Base-by-base conservation (phyloP, 129 eudicot species). In the Escallonia herrerae region DNA sequence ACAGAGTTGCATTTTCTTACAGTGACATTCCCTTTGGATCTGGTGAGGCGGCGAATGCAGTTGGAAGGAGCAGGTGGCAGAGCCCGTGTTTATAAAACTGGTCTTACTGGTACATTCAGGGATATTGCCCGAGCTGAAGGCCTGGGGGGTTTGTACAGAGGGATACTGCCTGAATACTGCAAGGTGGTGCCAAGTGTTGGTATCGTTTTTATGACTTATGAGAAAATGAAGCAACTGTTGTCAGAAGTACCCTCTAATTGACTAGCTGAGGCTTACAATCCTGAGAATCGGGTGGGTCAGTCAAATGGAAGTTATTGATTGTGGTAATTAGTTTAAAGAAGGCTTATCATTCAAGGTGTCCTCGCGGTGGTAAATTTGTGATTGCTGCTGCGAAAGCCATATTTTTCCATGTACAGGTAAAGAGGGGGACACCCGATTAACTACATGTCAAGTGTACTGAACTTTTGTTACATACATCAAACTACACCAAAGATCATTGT, bases 101-200 rank as follows among this genome's bases (percentile, higher is more conserved):
- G 96, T 49, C 63, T 91, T 44, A 74, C 83, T 15, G 90, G 96
- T 60, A 81, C 90, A 5, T 77, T 87, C 58, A 66, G 79, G 37
- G 84, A 91, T 40, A 91, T 91, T 43, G 64, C 81, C 51, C 76
- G 67, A 45, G 79, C 72, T n/a, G 97, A 87, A 85, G 97, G 97
- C 49, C 59, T 87, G 5, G 86, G 86, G 6, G 96, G 97, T 43
- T 72, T 91, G 63, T 91, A 87, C 82, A 68, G 97, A 83, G 97
- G 97, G 54, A 87, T 91, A 50, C 74, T 91, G 66, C 96, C 97
- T 3, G 95, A 91, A 79, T 91, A 84, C 72, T 91, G 78, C 89
- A 91, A 91, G 85, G 97, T 91, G 53, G 97, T 91, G 49, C 97
- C 97, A 43, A 85, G 90, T 61, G 85, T 91, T 2, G 84, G 96